These are phyloP conservation scores for Fraxinus cuspidata DNA, from an alignment of 257 asterid species.

Conservation along the genomic window DNA sequence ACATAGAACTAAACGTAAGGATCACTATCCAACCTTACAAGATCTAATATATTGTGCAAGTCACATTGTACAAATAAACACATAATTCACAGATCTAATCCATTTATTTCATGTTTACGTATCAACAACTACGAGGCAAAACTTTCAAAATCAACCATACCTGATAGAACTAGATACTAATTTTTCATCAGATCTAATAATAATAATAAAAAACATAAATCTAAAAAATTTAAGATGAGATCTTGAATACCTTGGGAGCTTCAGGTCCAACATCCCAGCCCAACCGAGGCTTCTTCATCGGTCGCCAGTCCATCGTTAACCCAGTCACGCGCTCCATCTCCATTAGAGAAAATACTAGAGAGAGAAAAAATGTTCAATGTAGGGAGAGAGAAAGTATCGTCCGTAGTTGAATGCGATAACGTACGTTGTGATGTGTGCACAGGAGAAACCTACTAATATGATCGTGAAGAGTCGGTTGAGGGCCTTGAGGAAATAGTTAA, in stretches of 20 bases:
- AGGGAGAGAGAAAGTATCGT: background rate
- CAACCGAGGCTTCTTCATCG: constrained; percentile 76
- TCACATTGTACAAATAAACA: background rate
- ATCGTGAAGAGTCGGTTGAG: constrained; percentile 25
- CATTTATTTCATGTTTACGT: background rate
- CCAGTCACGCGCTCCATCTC: constrained; percentile 93
- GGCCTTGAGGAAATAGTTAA: constrained; percentile 12
- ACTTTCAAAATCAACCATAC: constrained; percentile 29
- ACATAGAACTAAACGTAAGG: background rate
- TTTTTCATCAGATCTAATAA: constrained; percentile 51
- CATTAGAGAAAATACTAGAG: constrained; percentile 41
- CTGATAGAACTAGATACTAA: constrained; percentile 31
- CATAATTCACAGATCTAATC: constrained; percentile 16
- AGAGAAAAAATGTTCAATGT: constrained; percentile 23
- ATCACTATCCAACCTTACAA: background rate
- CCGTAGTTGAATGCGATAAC: constrained; percentile 16
- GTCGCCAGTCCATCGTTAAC: constrained; percentile 76
- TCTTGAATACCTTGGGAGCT: constrained; percentile 56
- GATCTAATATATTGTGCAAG: background rate
- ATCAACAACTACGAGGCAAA: background rate
- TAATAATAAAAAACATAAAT: constrained; percentile 7
- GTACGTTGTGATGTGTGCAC: background rate
- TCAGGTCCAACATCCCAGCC: constrained; percentile 93
- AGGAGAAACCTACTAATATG: constrained; percentile 14
- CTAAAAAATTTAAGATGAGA: constrained; percentile 27